These are phyloP conservation scores for Leishmania turanica DNA, from an alignment of 208 protist genomes.

Conservation along the genomic window DNA sequence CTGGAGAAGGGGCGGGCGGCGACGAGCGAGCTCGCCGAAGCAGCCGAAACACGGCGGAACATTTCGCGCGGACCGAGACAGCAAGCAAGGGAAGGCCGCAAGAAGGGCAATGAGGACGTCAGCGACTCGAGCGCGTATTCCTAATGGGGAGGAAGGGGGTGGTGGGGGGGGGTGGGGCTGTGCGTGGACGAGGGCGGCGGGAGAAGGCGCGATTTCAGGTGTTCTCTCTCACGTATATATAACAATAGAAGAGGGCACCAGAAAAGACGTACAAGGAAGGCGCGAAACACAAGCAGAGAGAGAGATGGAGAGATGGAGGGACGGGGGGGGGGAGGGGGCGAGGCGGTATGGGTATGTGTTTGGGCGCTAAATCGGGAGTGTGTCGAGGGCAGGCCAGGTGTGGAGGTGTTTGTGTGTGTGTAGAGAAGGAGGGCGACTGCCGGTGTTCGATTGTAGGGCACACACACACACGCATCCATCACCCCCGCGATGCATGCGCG, in stretches of 20 bases:
- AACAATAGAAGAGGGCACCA: too few relatives aligned
- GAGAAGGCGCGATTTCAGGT: neutral
- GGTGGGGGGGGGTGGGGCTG: too few relatives aligned
- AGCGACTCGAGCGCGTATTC: neutral
- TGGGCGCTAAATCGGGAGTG: too few relatives aligned
- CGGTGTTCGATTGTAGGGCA: neutral
- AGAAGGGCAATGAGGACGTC: neutral
- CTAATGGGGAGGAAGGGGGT: too few relatives aligned
- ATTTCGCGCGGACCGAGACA: slow-evolving; percentile 23
- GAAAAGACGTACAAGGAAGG: neutral
- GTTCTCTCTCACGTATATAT: neutral
- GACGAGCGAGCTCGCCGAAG: slow-evolving; percentile 25
- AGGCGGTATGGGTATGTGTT: neutral
- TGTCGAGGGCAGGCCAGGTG: too few relatives aligned
- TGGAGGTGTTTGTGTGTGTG: neutral
- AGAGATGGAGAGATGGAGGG: too few relatives aligned
- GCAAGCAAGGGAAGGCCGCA: slow-evolving; percentile 1
- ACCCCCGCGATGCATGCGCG: too few relatives aligned
- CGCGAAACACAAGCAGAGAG: neutral
- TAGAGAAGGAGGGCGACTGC: neutral
- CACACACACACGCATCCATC: neutral
- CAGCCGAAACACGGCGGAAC: slow-evolving; percentile 54
- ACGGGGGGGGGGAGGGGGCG: neutral
- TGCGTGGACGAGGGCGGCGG: neutral
- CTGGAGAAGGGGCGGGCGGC: slow-evolving; percentile 47